phyloP scores from a whole-genome alignment of 768 basidiomycete genomes.

The Termitomyces sp. region DNA sequence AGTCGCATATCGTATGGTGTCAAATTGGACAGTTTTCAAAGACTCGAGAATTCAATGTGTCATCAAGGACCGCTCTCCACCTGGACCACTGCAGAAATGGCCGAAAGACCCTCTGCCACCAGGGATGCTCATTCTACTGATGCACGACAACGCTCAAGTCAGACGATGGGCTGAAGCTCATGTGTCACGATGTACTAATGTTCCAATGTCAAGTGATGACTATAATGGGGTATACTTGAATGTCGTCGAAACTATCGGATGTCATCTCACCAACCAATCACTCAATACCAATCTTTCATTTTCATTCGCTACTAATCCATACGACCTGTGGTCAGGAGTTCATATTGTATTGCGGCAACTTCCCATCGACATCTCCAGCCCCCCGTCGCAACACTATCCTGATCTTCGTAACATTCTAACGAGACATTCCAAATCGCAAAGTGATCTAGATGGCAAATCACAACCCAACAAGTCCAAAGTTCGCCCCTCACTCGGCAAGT shows the following conservation, averaged over 20 bases:
- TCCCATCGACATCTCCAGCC: conserved; percentile 36
- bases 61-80: conserved; percentile 33
- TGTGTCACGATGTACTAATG: conserved; percentile 26
- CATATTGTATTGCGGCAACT: conserved; percentile 43
- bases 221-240: conserved; percentile 42
- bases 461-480: too few relatives aligned
- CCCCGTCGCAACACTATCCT: conserved; percentile 27
- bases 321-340: conserved; percentile 50
- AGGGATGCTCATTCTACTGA: conserved; percentile 52
- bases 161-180: conserved; percentile 59
- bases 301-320: conserved; percentile 30
- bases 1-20: conserved; percentile 55
- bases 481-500: too few relatives aligned
- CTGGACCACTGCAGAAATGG: conserved; percentile 39
- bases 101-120: conserved; percentile 55
- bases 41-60: conserved; percentile 41
- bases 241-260: conserved; percentile 37
- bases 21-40: conserved; percentile 53
- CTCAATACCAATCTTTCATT: conserved; percentile 9
- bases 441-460: too few relatives aligned
- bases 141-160: conserved; percentile 42
- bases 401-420: conserved; percentile 51
- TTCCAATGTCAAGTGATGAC: conserved; percentile 42
- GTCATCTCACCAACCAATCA: conserved; percentile 7
- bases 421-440: conserved; percentile 32